These are phyloP conservation scores for Podaxis sp. DNA, from an alignment of 768 basidiomycete species.

Conservation along the genomic window DNA sequence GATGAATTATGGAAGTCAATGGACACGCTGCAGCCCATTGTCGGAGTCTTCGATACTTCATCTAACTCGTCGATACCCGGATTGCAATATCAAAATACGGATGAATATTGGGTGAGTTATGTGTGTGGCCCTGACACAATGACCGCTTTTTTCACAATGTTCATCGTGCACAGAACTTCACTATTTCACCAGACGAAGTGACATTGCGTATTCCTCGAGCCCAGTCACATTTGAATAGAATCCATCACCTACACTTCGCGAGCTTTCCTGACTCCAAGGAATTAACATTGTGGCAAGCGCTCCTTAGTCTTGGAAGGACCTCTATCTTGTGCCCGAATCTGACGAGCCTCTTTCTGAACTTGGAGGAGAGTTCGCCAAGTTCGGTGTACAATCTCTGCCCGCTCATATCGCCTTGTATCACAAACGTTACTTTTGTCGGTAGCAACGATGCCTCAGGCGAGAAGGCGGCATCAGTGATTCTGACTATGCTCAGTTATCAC, in stretches of 20 bases:
- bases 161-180: not conserved
- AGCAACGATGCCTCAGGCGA: not conserved
- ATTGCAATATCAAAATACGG: not conserved
- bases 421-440: not conserved
- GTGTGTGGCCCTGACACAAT: no score
- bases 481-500: not conserved
- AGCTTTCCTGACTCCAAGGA: not conserved
- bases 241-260: not conserved
- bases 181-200: not conserved
- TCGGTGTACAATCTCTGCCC: not conserved
- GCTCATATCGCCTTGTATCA: not conserved
- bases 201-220: not conserved
- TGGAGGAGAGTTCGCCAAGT: not conserved
- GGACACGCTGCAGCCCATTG: not conserved
- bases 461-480: not conserved
- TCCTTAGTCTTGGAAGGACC: not conserved
- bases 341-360: not conserved
- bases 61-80: not conserved
- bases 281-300: not conserved
- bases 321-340: not conserved
- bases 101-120: not conserved
- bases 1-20: constrained; percentile 4
- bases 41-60: not conserved
- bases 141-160: no score
- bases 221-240: not conserved